Conservation (phyloP, 176 grass and related monocot genomes). For the Thinopyrum elongatum region DNA sequence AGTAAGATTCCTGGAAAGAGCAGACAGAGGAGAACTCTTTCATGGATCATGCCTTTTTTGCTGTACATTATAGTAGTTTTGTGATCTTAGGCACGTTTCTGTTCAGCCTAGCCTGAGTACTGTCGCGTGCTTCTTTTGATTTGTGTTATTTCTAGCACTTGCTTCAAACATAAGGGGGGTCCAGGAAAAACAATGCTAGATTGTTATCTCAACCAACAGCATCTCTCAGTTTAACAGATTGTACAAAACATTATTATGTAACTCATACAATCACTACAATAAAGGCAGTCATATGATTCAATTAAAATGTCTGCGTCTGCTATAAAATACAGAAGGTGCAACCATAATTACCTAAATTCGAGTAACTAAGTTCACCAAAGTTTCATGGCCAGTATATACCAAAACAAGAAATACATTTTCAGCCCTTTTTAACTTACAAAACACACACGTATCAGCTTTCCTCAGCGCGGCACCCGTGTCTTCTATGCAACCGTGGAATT, state of each 20-base stretch:
- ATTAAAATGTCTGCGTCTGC: constrained; percentile 38
- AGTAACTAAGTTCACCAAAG: constrained; percentile 61
- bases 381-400: constrained; percentile 57
- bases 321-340: constrained; percentile 67
- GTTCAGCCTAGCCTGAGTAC: background rate
- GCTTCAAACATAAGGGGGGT: background rate
- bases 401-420: constrained; percentile 75
- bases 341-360: constrained; percentile 60
- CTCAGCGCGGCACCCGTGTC: constrained; percentile 17
- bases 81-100: background rate
- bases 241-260: constrained; percentile 24
- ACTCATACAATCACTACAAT: constrained; percentile 31
- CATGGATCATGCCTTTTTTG: background rate
- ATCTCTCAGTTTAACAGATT: constrained; percentile 21
- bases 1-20: background rate
- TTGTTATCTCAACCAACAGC: constrained; percentile 1
- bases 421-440: constrained; percentile 50
- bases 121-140: background rate
- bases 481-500: constrained; percentile 32
- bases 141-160: background rate
- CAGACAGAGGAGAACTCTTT: too few relatives aligned
- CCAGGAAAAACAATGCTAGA: background rate
- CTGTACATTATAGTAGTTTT: background rate
- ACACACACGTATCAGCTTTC: constrained; percentile 37
- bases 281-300: constrained; percentile 40